These are phyloP conservation scores for Tillandsia leiboldiana DNA, from an alignment of 176 grass and related monocot genomes.

Conservation along the genomic window DNA sequence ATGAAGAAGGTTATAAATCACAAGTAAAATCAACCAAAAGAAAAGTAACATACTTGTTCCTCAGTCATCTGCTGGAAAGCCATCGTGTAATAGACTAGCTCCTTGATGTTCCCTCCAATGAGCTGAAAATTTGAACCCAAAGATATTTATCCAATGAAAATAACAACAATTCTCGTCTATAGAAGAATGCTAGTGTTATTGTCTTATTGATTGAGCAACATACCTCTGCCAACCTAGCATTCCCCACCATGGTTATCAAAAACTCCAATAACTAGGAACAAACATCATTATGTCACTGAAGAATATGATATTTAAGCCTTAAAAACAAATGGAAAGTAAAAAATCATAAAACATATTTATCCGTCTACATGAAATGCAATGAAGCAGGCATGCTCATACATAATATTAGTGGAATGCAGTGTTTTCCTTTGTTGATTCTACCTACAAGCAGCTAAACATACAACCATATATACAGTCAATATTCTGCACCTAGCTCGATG, in stretches of 20 bases:
- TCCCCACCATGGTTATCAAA: constrained; percentile 77
- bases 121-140: constrained; percentile 28
- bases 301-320: constrained; percentile 1
- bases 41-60: constrained; percentile 61
- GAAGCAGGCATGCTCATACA: background rate
- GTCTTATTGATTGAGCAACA: background rate
- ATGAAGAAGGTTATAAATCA: background rate
- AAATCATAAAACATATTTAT: background rate
- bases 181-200: background rate
- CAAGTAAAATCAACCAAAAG: background rate
- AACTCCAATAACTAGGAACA: constrained; percentile 80
- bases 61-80: constrained; percentile 84
- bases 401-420: background rate
- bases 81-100: constrained; percentile 74
- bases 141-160: background rate
- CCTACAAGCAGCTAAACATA: too few relatives aligned
- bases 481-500: too few relatives aligned
- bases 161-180: background rate
- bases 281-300: constrained; percentile 2
- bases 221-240: constrained; percentile 80
- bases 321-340: constrained; percentile 1
- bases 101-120: constrained; percentile 59
- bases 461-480: too few relatives aligned
- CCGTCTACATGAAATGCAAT: background rate
- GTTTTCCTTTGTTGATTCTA: too few relatives aligned